Base-by-base conservation (phyloP, 805 yeast species). In the Yarrowia bubula region DNA sequence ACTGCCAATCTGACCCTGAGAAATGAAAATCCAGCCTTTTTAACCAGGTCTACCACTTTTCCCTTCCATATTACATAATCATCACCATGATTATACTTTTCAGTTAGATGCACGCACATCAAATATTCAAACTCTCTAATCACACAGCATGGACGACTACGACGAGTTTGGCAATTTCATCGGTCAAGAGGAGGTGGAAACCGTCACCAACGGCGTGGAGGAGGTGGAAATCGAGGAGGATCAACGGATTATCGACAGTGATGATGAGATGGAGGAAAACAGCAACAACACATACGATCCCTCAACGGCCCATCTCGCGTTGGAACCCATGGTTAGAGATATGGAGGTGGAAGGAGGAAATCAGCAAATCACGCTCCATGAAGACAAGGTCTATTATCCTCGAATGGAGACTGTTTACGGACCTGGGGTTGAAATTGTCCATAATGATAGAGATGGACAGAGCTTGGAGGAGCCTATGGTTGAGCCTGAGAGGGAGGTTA, bases 391-490 rank as follows among this genome's bases (percentile, higher is more conserved):
- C 57, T 73, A 77, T 41, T 78, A 81, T 66, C 80, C 83, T 0
- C 71, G 78, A 0, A 74, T 84, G 39, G 66, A 75, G 0, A 81
- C 81, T 5, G 81, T 81, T 1, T 86, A 80, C 74, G 90, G 86
- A 0, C 77, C 78, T 0, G 88, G 82, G 57, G 93, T 89, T 0
- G 91, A 87, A 67, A 83, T 89, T 0, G 76, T 87, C 3, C 78
- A 87, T 0, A 83, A 81, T 53, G 85, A 85, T 33, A 77, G 77
- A 37, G 86, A 83, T 67, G 76, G 78, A 2, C 86, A 84, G 68
- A 78, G 80, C 37, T 75, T 82, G 5, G 76, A 80, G 22, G 86
- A 82, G 69, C 96, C 98, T 0, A 81, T 90, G 3, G 83, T 91
- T 2, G 79, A 79, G 67, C 89, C 92, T 0, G 71, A 73, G 1